phyloP scores from a whole-genome alignment of 345 rosid species.

The Reutealis trisperma region DNA sequence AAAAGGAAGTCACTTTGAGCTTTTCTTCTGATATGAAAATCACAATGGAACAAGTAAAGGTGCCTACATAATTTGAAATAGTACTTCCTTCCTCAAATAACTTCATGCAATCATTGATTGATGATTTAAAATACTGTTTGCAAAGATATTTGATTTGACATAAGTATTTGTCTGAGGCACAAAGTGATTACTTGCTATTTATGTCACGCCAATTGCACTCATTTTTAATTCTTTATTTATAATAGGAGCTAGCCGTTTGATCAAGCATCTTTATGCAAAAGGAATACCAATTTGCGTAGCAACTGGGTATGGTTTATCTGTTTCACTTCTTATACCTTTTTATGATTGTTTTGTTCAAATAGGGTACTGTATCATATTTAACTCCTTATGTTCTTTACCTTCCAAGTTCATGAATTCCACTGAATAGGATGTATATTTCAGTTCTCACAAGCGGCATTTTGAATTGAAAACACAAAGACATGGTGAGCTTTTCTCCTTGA shows the following conservation, averaged over 20 bases:
- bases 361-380: neutral
- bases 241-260: conserved; percentile 75
- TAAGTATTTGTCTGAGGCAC: neutral
- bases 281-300: conserved; percentile 79
- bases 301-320: conserved; percentile 57
- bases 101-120: neutral
- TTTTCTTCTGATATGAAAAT: neutral
- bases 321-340: conserved; percentile 8
- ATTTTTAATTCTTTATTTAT: neutral
- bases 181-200: conserved; percentile 2
- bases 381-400: neutral
- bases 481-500: conserved; percentile 74
- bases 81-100: neutral
- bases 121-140: neutral
- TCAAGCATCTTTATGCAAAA: conserved; percentile 74
- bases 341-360: neutral
- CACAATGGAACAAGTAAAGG: neutral
- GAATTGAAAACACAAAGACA: conserved; percentile 80
- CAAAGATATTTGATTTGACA: neutral
- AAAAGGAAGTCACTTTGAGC: neutral
- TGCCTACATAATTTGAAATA: neutral
- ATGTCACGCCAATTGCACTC: neutral
- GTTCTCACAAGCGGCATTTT: conserved; percentile 78
- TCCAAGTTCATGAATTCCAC: neutral
- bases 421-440: conserved; percentile 30